phyloP scores from a whole-genome alignment of 306 rosid genomes.

The Crataegus laevigata region DNA sequence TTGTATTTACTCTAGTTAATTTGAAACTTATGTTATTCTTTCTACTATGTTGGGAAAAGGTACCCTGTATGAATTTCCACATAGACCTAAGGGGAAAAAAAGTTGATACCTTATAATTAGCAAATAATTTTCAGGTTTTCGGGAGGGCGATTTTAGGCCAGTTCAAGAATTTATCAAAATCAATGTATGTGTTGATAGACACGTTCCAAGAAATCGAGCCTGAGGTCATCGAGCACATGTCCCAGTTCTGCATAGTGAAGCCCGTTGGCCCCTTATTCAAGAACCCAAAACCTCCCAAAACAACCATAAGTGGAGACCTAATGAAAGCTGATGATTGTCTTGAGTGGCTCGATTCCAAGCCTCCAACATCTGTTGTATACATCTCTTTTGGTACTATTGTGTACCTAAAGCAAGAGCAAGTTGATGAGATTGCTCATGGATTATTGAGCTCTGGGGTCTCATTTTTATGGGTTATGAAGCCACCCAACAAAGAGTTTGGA shows the following conservation, averaged over 20 bases:
- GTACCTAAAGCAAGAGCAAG: constrained; percentile 41
- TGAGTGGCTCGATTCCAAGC: constrained; percentile 51
- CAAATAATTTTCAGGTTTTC: not conserved
- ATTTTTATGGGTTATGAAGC: constrained; percentile 61
- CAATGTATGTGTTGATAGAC: constrained; percentile 27
- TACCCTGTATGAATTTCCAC: too few species aligned
- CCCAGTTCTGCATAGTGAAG: constrained; percentile 16
- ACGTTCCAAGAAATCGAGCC: constrained; percentile 29
- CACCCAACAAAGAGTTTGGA: constrained; percentile 6
- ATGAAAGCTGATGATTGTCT: constrained; percentile 41
- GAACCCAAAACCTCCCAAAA: constrained; percentile 7
- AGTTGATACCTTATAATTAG: too few species aligned
- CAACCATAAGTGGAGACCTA: constrained; percentile 37
- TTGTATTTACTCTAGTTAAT: too few species aligned
- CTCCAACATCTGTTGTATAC: constrained; percentile 41
- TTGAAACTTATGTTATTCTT: too few species aligned
- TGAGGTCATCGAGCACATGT: constrained; percentile 11
- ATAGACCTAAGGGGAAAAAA: too few species aligned
- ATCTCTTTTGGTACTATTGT: constrained; percentile 62
- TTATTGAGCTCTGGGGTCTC: constrained; percentile 31
- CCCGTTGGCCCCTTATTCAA: constrained; percentile 59
- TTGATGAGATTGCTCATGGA: constrained; percentile 60
- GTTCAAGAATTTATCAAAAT: constrained; percentile 16
- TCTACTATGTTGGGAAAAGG: too few species aligned
- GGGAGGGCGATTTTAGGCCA: constrained; percentile 17